These are phyloP conservation scores for Quercus wislizeni DNA, from an alignment of 306 rosid species.

Conservation along the genomic window DNA sequence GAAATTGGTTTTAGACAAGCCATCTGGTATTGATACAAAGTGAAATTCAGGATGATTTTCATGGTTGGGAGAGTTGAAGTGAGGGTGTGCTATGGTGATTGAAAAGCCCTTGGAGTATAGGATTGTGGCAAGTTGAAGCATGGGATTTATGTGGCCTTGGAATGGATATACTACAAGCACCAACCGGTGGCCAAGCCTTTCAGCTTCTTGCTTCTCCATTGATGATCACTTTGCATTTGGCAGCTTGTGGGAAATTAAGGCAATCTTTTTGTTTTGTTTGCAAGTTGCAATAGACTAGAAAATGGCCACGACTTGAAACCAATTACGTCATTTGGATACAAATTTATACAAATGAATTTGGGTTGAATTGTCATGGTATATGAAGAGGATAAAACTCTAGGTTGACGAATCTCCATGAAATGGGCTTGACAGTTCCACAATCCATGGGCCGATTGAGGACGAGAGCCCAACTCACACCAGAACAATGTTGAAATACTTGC, in stretches of 20 bases:
- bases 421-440: no score
- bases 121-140: slow-evolving; percentile 26
- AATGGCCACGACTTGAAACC: background rate
- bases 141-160: slow-evolving; percentile 32
- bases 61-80: slow-evolving; percentile 22
- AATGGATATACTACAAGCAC: slow-evolving; percentile 16
- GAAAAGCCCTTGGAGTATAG: slow-evolving; percentile 30
- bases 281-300: background rate
- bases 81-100: slow-evolving; percentile 26
- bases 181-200: background rate
- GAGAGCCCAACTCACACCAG: no score
- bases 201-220: background rate
- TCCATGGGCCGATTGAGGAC: no score
- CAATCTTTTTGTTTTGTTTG: background rate
- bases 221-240: background rate
- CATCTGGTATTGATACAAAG: slow-evolving; percentile 11
- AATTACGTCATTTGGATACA: background rate
- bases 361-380: no score
- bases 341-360: no score
- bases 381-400: no score
- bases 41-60: slow-evolving; percentile 15
- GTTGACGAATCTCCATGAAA: no score
- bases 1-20: background rate
- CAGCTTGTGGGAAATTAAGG: no score
- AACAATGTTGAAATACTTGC: no score